Percentiles rank a stretch among this genome's conserved stretches.
phyloP scores from a whole-genome alignment of 2,329 filamentous ascomycete genomes.

The Aspergillus sergii region DNA sequence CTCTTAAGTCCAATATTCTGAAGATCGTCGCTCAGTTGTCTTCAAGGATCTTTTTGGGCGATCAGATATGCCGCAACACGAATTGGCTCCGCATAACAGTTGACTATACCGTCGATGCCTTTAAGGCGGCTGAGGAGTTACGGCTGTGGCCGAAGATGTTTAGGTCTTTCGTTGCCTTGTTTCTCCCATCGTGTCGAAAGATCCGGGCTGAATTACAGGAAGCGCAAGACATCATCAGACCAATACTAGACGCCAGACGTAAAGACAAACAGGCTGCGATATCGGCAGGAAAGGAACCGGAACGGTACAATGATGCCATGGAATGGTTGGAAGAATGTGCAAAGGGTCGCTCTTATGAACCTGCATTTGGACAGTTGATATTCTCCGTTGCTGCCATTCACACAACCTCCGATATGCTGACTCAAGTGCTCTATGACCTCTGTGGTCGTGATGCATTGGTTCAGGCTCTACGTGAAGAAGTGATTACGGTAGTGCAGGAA shows the following conservation, averaged over 20 bases:
- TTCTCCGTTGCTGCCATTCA: slow-evolving; percentile 29
- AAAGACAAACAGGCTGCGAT: not conserved
- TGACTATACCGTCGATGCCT: slow-evolving; percentile 27
- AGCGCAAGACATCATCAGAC: slow-evolving; percentile 15
- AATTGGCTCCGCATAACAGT: slow-evolving; percentile 32
- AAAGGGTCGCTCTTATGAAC: slow-evolving; percentile 23
- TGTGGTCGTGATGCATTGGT: slow-evolving; percentile 12
- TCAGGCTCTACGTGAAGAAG: slow-evolving; percentile 21
- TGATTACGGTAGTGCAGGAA: slow-evolving; percentile 16
- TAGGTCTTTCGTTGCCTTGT: slow-evolving; percentile 8
- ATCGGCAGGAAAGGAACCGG: not conserved
- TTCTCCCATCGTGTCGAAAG: slow-evolving; percentile 17
- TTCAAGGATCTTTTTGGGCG: slow-evolving; percentile 26
- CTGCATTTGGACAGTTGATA: slow-evolving; percentile 20
- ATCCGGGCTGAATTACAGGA: slow-evolving; percentile 9
- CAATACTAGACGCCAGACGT: slow-evolving; percentile 8
- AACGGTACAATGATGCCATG: slow-evolving; percentile 23
- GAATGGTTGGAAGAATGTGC: slow-evolving; percentile 30
- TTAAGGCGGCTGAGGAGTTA: slow-evolving; percentile 13
- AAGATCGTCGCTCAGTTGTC: slow-evolving; percentile 11
- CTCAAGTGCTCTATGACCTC: slow-evolving; percentile 26
- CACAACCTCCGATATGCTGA: slow-evolving; percentile 26
- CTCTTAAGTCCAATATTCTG: slow-evolving; percentile 9
- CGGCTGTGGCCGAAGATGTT: slow-evolving; percentile 14
- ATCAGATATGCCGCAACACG: slow-evolving; percentile 24